Base-by-base conservation (phyloP, 306 rosid genomes). In the Calophaca sinica region DNA sequence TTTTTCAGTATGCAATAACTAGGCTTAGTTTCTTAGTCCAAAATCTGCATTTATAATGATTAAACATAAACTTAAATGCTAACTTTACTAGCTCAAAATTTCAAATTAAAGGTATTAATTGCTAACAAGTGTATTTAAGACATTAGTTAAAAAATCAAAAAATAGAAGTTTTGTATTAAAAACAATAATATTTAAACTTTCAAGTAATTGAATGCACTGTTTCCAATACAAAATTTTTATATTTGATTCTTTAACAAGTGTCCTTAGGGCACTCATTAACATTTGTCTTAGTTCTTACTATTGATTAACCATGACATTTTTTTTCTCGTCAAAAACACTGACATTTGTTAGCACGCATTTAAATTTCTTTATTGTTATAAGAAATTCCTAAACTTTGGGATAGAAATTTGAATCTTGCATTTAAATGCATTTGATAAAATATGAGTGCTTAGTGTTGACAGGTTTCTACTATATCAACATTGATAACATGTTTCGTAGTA, bases 21-120 rank as follows among this genome's bases (percentile, higher is more conserved):
- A 29, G 39, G 76, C 70, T 36, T 50, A 20, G 62, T 69, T 77
- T 69, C 55, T 49, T 49, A 7, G 63, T 58, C 45, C 62, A 68
- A 46, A 33, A 33, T 32, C 33, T 55, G 52, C 53, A 57, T 74
- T 51, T 20, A 6, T 13, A 13, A 70, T 38, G 14, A 61, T 78
- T 69, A 70, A 68, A 36, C 50, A 5, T 20, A 78, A 50, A 61
- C 69, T 14, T 42, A 0, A 62, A 50, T 51, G 15, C 66, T 69
- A 26, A 20, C 54, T 11, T 38, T 6, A 33, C 8, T n/a, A 7
- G 3, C 68, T 58, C 33, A 29, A 9, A 1, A 38, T 62, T 75
- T 62, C 71, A 62, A 62, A 26, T 6, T 75, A 36, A 8, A 74
- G 36, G 28, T 33, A 9, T 61, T n/a, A n/a, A n/a, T n/a, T n/a